A percentile compares a stretch with the other conserved stretches of the same genome.
phyloP scores from a whole-genome alignment of 2,329 filamentous ascomycete species.

The Epichloe glyceriae region DNA sequence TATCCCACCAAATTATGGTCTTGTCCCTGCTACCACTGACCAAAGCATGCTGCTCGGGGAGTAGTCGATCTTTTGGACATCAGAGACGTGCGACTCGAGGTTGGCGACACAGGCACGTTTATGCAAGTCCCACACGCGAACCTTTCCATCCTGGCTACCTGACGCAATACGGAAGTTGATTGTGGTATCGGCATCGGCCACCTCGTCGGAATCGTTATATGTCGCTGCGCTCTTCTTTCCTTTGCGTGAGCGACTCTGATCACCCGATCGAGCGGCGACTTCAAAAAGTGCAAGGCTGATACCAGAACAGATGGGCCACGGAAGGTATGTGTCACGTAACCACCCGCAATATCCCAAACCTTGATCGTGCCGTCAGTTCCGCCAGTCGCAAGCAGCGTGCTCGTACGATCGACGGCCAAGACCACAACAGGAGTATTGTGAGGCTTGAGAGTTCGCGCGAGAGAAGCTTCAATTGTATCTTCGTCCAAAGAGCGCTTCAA shows the following conservation, averaged over 20 bases:
- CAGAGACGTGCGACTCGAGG: constrained; percentile 85
- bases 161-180: constrained; percentile 69
- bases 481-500: constrained; percentile 47
- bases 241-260: constrained; percentile 14
- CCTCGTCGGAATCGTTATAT: constrained; percentile 24
- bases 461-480: constrained; percentile 47
- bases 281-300: constrained; percentile 90
- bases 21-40: constrained; percentile 85
- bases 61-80: constrained; percentile 80
- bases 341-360: constrained; percentile 86
- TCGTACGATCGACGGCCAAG: constrained; percentile 70
- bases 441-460: constrained; percentile 73
- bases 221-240: constrained; percentile 20
- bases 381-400: constrained; percentile 82
- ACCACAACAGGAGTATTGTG: constrained; percentile 84
- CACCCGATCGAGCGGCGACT: constrained; percentile 35
- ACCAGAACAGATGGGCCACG: constrained; percentile 85
- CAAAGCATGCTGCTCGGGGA: constrained; percentile 60
- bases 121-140: constrained; percentile 83
- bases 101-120: constrained; percentile 66
- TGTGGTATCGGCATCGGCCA: constrained; percentile 29
- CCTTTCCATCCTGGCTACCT: constrained; percentile 85
- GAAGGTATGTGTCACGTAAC: constrained; percentile 90
- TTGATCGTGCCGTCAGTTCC: constrained; percentile 90
- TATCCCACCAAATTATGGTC: constrained; percentile 86